A percentile compares a stretch with the other conserved stretches of the same genome.
phyloP scores from a whole-genome alignment of 257 asterid species.

The Linderniella brevidens region DNA sequence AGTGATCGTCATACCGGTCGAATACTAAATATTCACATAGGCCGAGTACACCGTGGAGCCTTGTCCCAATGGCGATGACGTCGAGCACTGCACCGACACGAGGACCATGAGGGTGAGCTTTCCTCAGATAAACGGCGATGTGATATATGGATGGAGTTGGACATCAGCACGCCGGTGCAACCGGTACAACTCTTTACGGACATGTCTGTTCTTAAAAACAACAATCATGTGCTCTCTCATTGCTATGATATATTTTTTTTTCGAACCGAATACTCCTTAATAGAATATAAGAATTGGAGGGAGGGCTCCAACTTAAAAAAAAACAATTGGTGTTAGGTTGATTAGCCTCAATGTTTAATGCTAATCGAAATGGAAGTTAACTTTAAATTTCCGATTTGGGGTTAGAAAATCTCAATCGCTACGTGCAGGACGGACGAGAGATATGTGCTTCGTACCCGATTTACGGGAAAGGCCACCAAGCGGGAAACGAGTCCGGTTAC shows the following conservation, averaged over 20 bases:
- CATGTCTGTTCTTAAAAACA: conserved; percentile 28
- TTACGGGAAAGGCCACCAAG: conserved; percentile 55
- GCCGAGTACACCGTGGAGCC: background rate
- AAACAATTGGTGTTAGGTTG: too few species aligned
- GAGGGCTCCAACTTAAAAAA: too few species aligned
- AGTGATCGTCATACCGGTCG: too few species aligned
- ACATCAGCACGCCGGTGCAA: conserved; percentile 73
- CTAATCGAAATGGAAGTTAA: too few species aligned
- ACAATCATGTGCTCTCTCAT: too few species aligned
- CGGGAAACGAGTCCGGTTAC: conserved; percentile 79
- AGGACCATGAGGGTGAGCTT: background rate
- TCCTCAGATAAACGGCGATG: conserved; percentile 27
- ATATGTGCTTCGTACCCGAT: conserved; percentile 60
- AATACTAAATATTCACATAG: background rate
- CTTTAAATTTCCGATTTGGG: too few species aligned
- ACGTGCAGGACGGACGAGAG: conserved; percentile 43
- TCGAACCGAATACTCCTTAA: too few species aligned
- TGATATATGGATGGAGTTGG: conserved; percentile 66
- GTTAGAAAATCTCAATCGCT: too few species aligned
- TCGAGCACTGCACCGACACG: background rate
- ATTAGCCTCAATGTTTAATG: too few species aligned
- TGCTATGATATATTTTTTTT: too few species aligned
- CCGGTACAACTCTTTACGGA: conserved; percentile 49
- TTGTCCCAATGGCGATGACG: background rate
- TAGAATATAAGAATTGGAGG: too few species aligned